Evolutionary conservation across 2,329 filamentous ascomycete species (phyloP), one percentile per base, ranked within the genome.

Genomic region (Paraphaeosphaeria sporulosa): DNA sequence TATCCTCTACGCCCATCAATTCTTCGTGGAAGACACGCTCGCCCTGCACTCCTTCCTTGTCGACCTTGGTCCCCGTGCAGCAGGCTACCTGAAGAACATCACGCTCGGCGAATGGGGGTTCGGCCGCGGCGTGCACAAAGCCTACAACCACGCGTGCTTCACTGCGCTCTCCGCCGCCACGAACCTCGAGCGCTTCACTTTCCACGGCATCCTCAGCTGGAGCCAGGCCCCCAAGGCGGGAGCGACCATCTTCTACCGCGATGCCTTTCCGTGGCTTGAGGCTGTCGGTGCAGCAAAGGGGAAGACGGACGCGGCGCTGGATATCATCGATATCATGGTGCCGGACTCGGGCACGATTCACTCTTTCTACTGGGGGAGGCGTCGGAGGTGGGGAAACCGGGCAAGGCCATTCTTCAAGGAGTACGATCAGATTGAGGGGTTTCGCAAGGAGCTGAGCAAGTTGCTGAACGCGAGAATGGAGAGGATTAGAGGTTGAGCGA

Each of bases 191-290:
- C 59, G 60, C 2, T 64, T 79, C 23, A 58, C 57, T 9, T 60
- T 77, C 19, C 65, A 74, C n/a, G 62, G 61, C 6, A 46, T 8
- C 0, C 32, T 69, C 1, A 55, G 60, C 5, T 61, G 51, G 27
- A 53, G 58, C 8, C 13, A 44, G 8, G 27, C 53, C 0, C 13
- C 62, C 0, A 64, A 64, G 36, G 10, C 42, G 8, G 55, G 64
- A 5, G 76, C 76, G 1, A 68, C 66, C 10, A 68, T 72, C 25
- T 52, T 78, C 34, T 79, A 77, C 50, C 76, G 75, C 9, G 71
- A 78, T 47, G 74, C 69, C 0, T 76, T 76, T 32, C 68, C 71
- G 4, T 78, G 75, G 75, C 61, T 79, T 8, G 77, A 79, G 46
- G 71, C 71, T 0, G 63, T 76, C 10, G 75, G 67, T 2, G 49